Evolutionary conservation across 2,329 filamentous ascomycete species (phyloP).

Genomic region (Helotiales sp.): DNA sequence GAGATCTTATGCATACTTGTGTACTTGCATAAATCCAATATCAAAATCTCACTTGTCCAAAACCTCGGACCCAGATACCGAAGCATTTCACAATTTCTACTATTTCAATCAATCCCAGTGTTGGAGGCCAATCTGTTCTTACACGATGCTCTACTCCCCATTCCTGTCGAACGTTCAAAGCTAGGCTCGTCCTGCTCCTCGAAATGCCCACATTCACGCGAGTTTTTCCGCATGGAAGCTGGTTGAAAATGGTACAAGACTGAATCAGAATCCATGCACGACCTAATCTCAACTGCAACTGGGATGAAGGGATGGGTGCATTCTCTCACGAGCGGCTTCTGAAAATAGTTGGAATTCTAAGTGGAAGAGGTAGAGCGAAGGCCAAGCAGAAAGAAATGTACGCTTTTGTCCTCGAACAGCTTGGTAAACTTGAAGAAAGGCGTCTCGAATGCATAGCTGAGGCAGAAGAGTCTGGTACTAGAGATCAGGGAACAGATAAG

Average conservation of each 20-base stretch:
- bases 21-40: no score
- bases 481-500: slow-evolving; percentile 30
- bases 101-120: no score
- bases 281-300: slow-evolving; percentile 39
- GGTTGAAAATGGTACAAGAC: slow-evolving; percentile 51
- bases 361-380: slow-evolving; percentile 8
- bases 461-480: slow-evolving; percentile 42
- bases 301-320: background rate
- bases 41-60: no score
- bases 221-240: slow-evolving; percentile 49
- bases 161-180: no score
- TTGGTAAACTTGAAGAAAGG: slow-evolving; percentile 44
- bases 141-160: no score
- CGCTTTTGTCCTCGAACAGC: slow-evolving; percentile 47
- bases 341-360: slow-evolving; percentile 5
- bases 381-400: slow-evolving; percentile 48
- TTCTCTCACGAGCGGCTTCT: slow-evolving; percentile 24
- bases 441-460: slow-evolving; percentile 47
- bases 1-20: no score
- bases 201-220: no score
- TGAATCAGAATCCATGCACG: slow-evolving; percentile 46
- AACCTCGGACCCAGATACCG: no score
- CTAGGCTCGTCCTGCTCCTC: no score
- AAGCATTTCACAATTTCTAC: no score
- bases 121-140: no score